These are phyloP conservation scores for Hevea brasiliensis DNA, from an alignment of 345 rosid species.

Conservation along the genomic window DNA sequence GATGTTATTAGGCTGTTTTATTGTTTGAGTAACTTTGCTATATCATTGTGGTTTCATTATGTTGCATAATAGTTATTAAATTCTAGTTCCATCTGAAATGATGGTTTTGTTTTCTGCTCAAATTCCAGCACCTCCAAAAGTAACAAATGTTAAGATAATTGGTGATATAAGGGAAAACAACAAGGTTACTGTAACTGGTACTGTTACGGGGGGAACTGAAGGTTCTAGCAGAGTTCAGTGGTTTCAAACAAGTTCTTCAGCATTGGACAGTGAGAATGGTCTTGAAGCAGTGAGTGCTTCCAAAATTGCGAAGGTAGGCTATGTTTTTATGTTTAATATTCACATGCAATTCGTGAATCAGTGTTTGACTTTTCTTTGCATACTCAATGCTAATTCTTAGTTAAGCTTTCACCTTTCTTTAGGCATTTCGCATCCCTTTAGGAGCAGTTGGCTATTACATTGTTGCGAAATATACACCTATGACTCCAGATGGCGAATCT, in stretches of 20 bases:
- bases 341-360: slow-evolving; percentile 5
- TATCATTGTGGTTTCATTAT: slow-evolving; percentile 13
- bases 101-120: slow-evolving; percentile 12
- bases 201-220: slow-evolving; percentile 89
- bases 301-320: slow-evolving; percentile 79
- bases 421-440: slow-evolving; percentile 93
- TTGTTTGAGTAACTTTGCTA: not conserved
- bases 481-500: slow-evolving; percentile 78
- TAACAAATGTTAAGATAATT: slow-evolving; percentile 72
- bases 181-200: slow-evolving; percentile 77
- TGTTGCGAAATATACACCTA: slow-evolving; percentile 86
- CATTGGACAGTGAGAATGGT: slow-evolving; percentile 51
- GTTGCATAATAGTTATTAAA: slow-evolving; percentile 5
- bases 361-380: not conserved
- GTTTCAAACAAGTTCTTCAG: slow-evolving; percentile 68
- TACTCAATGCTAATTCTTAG: slow-evolving; percentile 21
- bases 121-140: slow-evolving; percentile 92
- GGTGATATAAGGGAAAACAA: slow-evolving; percentile 88
- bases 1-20: not conserved
- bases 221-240: slow-evolving; percentile 95
- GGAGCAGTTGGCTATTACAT: slow-evolving; percentile 87
- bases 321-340: slow-evolving; percentile 3
- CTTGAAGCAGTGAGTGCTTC: slow-evolving; percentile 86
- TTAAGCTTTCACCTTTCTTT: slow-evolving; percentile 30
- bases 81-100: slow-evolving; percentile 13